phyloP scores from a whole-genome alignment of 2,329 filamentous ascomycete species.

The Chrysoporthe austroafricana region DNA sequence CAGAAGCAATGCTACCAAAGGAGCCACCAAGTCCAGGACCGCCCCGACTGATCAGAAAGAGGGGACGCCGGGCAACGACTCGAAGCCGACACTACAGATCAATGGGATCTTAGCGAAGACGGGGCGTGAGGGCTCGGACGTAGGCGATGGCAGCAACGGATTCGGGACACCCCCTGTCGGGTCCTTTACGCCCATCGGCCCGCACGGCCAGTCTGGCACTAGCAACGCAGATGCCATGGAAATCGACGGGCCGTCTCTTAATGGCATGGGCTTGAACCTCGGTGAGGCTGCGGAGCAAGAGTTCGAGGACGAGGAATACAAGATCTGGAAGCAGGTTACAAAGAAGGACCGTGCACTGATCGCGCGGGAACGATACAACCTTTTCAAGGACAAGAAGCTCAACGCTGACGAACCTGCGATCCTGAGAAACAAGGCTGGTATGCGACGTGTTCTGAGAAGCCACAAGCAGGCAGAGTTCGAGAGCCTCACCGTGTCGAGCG shows the following conservation, averaged over 20 bases:
- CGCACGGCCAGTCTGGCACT: conserved; percentile 39
- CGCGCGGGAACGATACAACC: conserved; percentile 80
- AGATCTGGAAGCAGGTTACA: conserved; percentile 98
- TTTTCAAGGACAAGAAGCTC: conserved; percentile 84
- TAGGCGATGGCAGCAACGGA: conserved; percentile 79
- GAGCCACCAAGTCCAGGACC: conserved; percentile 77
- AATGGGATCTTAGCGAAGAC: conserved; percentile 64
- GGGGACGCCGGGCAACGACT: conserved; percentile 75
- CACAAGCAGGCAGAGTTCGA: conserved; percentile 69
- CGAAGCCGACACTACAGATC: conserved; percentile 72
- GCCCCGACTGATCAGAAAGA: conserved; percentile 75
- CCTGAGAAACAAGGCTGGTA: conserved; percentile 81
- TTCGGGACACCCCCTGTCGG: conserved; percentile 79
- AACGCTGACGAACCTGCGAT: conserved; percentile 88
- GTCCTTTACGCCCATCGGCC: conserved; percentile 37
- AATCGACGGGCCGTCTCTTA: conserved; percentile 75
- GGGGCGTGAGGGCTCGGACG: conserved; percentile 75
- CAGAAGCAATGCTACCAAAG: conserved; percentile 82
- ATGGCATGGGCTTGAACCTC: conserved; percentile 65
- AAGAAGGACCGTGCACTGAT: conserved; percentile 91
- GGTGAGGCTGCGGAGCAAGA: conserved; percentile 72
- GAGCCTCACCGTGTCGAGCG: conserved; percentile 44
- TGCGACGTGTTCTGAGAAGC: conserved; percentile 84
- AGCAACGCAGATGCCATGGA: conserved; percentile 88
- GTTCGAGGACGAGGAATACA: conserved; percentile 92